These are phyloP conservation scores for Penicillium flavigenum DNA, from an alignment of 495 filamentous ascomycete genomes.

Conservation along the genomic window DNA sequence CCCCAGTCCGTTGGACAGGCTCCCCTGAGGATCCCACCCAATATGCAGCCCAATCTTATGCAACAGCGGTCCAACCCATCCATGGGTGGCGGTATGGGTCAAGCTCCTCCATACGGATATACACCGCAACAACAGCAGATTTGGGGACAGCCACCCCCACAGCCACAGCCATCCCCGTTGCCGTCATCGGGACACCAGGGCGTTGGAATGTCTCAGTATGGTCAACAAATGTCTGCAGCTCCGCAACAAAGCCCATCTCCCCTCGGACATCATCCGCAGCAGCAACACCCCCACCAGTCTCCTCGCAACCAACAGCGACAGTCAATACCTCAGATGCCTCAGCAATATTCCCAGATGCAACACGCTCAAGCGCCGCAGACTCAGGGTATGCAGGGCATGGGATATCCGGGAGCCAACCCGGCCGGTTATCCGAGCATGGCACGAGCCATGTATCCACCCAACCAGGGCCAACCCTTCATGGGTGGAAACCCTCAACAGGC, in stretches of 20 bases:
- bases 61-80: constrained; percentile 47
- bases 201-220: constrained; percentile 47
- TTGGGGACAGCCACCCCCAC: constrained; percentile 56
- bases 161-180: constrained; percentile 53
- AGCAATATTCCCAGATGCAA: constrained; percentile 48
- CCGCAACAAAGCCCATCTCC: constrained; percentile 48
- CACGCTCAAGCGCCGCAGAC: constrained; percentile 59
- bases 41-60: constrained; percentile 47
- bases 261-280: constrained; percentile 35
- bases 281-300: constrained; percentile 48
- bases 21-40: constrained; percentile 42
- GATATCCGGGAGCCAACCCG: constrained; percentile 37
- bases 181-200: constrained; percentile 43
- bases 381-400: constrained; percentile 52
- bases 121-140: constrained; percentile 45
- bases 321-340: constrained; percentile 42
- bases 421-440: constrained; percentile 41
- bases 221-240: constrained; percentile 37
- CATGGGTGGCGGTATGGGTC: constrained; percentile 38
- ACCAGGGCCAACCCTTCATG: constrained; percentile 45
- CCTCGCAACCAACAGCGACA: constrained; percentile 49
- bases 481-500: constrained; percentile 41
- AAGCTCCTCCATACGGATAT: constrained; percentile 48
- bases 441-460: constrained; percentile 44
- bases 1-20: constrained; percentile 46